phyloP scores from a whole-genome alignment of 371 early-diverging fungal species.

The Actinomortierella ambigua region DNA sequence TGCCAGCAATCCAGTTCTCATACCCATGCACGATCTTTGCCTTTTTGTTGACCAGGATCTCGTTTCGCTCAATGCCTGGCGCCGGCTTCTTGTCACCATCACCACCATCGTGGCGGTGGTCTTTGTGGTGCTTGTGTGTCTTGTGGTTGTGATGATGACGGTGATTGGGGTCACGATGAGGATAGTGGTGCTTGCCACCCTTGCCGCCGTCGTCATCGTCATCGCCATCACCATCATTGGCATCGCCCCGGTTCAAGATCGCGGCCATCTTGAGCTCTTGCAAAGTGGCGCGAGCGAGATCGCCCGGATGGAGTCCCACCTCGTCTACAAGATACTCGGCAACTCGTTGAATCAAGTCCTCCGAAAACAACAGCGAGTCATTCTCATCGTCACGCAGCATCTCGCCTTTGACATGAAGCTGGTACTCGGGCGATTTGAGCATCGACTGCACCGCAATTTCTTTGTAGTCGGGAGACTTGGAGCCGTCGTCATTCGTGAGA shows the following conservation, averaged over 20 bases:
- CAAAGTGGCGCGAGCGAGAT: no score
- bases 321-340: no score
- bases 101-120: conserved; percentile 1
- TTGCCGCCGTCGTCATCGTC: no score
- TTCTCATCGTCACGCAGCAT: no score
- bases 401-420: conserved; percentile 19
- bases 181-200: conserved; percentile 6
- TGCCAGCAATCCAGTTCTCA: conserved; percentile 41
- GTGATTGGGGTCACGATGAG: background rate
- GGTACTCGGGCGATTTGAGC: conserved; percentile 21
- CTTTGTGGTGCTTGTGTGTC: background rate
- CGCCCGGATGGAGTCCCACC: no score
- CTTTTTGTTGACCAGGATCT: conserved; percentile 23
- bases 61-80: conserved; percentile 9
- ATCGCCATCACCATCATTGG: no score
- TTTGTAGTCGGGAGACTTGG: conserved; percentile 5
- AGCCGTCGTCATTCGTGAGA: conserved; percentile 17
- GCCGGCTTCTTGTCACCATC: background rate
- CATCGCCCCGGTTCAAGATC: no score
- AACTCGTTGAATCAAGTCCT: no score
- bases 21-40: conserved; percentile 15
- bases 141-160: conserved; percentile 2
- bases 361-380: no score
- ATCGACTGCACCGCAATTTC: conserved; percentile 22
- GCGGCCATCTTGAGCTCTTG: no score